Evolutionary conservation across 441 rosid species (phyloP).

Genomic region (Macaranga tanarius): DNA sequence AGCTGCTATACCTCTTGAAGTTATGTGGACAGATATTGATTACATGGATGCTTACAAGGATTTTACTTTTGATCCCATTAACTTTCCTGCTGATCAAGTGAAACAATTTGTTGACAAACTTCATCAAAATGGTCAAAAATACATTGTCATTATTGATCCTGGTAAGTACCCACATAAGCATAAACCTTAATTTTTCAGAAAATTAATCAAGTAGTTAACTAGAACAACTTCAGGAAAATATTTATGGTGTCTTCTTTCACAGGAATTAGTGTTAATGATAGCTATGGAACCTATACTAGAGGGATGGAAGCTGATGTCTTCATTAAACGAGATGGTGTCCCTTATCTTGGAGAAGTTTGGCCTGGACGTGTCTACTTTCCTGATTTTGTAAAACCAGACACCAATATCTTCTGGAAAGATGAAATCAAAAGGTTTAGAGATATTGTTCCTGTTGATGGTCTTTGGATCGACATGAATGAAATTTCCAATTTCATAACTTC

Average conservation of each 20-base stretch:
- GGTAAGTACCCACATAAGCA: constrained; percentile 35
- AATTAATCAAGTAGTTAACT: background rate
- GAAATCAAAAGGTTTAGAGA: constrained; percentile 59
- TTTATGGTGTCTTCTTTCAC: background rate
- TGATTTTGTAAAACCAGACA: constrained; percentile 58
- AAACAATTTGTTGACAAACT: constrained; percentile 43
- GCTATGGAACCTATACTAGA: constrained; percentile 52
- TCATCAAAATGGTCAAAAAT: constrained; percentile 63
- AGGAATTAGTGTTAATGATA: constrained; percentile 55
- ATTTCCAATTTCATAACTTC: constrained; percentile 65
- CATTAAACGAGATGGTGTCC: constrained; percentile 53
- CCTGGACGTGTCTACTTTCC: constrained; percentile 71
- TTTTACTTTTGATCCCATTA: constrained; percentile 70
- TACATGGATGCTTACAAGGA: constrained; percentile 72
- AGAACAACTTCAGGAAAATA: background rate
- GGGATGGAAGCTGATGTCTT: constrained; percentile 60
- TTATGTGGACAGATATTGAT: constrained; percentile 85
- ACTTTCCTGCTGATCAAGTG: constrained; percentile 56
- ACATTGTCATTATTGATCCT: constrained; percentile 66
- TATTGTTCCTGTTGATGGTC: constrained; percentile 56
- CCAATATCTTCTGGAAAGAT: constrained; percentile 46
- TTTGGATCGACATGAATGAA: constrained; percentile 91
- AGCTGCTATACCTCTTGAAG: constrained; percentile 73
- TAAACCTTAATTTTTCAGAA: no score
- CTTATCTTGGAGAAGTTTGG: constrained; percentile 72